Evolutionary conservation across 768 basidiomycete genomes (phyloP), one percentile per base, ranked within the genome.

Genomic region (Trametes sanguinea): DNA sequence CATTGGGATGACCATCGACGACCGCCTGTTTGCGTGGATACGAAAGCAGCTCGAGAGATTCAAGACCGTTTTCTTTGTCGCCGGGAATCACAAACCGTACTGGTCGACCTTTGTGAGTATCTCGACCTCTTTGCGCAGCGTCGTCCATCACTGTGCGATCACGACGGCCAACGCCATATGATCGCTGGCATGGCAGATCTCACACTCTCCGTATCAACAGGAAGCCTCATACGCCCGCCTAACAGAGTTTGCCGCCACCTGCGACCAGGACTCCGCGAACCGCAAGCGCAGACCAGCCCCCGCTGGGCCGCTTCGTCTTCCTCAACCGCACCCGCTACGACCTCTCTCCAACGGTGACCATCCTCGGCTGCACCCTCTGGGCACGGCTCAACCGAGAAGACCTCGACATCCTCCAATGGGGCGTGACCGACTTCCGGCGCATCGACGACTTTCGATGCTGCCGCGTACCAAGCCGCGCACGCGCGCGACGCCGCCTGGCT

Each of bases 281-380:
- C 54, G 0, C 14, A 22, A 22, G 2, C 47, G 17, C 22, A 22
- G 22, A 22, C 22, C 22, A 22, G 22, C 22, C 22, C 27, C 51
- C 42, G 2, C 44, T 51, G 10, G 73, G 73, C 3, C 62, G 63
- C n/a, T 76, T 76, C 66, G 62, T 78, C 22, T 65, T 74, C 40
- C 70, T 78, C 5, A 59, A 76, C 60, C 72, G 72, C 42, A 74
- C 72, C 22, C 73, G 76, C 32, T 66, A 72, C 65, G 75, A 78
- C 54, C 46, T 77, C 27, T 68, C 73, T 4, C 64, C 71, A 6
- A 71, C 61, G 1, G 43, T 76, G 14, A 76, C 76, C 27, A 65
- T 79, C n/a, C 75, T 78, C 13, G 78, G 77, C 4, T 79, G 77
- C 67, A 79, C 78, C 4, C 73, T 80, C 29, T 79, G 77, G 76